Base-by-base conservation (phyloP, 257 asterid species). In the Solanum appendiculatum region DNA sequence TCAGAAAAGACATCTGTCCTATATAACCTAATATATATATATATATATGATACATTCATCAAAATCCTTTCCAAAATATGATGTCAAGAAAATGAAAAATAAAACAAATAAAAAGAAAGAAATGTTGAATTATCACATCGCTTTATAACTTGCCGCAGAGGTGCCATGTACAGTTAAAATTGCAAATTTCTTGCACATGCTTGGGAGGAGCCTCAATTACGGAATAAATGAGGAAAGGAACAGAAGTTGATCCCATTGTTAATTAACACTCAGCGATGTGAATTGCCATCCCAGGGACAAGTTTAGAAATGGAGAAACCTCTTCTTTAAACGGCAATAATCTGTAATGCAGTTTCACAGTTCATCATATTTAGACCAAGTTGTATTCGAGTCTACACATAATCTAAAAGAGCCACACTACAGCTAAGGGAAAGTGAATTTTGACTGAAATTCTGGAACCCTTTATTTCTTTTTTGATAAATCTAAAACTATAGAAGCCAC, bases 1-100 rank as follows among this genome's bases (percentile, higher is more conserved):
- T 97, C 90, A 93, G 96, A 86, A 95, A 95, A 93, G 97, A 95
- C 99, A 97, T 95, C 46, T 88, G 86, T 85, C 98, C 98, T 92
- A 92, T 87, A 84, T 92, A 70, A 29, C 72, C 88, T 27, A n/a
- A 86, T n/a, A 82, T 68, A 66, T 18, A 69, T 29, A 34, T 18
- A 69, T 29, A 54, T 33, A 85, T 51, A 51, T 51, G 60, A 48
- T 77, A 48, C 31, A 84, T 69, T 70, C 83, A 85, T 85, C 70
- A 85, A 37, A 46, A 64, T 25, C 29, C 83, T 46, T 80, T 15
- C 27, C 27, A 70, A 72, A 31, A 85, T 39, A 66, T 85, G 69
- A 86, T 54, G 66, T 33, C 69, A 86, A 54, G 81, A 64, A 84
- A 84, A 37, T 86, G 23, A 48, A 85, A 44, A 46, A 31, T 23